Conservation (phyloP, 1,139 yeast genomes). For the Geotrichum bryndzae region DNA sequence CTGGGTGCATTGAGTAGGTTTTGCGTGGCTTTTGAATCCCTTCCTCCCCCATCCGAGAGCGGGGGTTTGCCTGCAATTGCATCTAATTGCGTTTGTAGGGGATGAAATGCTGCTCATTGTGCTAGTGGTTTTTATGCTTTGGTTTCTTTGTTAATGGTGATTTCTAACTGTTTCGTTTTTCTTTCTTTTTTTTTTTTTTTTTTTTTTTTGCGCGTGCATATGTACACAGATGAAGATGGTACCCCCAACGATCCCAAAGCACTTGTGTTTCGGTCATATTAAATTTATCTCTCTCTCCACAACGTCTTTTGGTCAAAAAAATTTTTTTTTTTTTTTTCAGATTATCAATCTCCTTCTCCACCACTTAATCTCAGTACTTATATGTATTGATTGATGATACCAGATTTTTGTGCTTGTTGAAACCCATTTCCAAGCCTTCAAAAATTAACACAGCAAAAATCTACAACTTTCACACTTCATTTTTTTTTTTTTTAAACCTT, state of each 20-base stretch:
- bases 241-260: conserved; percentile 44
- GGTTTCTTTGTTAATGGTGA: background rate
- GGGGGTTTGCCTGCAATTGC: too few relatives aligned
- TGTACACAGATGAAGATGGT: conserved; percentile 27
- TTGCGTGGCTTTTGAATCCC: too few relatives aligned
- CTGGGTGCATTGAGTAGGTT: too few relatives aligned
- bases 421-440: background rate
- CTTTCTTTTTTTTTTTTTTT: background rate
- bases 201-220: background rate
- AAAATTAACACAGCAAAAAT: background rate
- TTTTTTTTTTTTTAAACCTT: background rate
- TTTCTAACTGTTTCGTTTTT: background rate
- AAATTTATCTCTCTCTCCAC: background rate
- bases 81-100: too few relatives aligned
- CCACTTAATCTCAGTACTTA: background rate
- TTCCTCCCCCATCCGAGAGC: too few relatives aligned
- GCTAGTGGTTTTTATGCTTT: background rate
- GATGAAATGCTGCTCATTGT: too few relatives aligned
- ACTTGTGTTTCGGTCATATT: conserved; percentile 37
- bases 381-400: background rate
- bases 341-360: background rate
- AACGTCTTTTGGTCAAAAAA: too few relatives aligned
- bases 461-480: background rate
- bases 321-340: background rate
- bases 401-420: background rate